phyloP scores from a whole-genome alignment of 441 rosid species.

The Gossypium gossypioides region DNA sequence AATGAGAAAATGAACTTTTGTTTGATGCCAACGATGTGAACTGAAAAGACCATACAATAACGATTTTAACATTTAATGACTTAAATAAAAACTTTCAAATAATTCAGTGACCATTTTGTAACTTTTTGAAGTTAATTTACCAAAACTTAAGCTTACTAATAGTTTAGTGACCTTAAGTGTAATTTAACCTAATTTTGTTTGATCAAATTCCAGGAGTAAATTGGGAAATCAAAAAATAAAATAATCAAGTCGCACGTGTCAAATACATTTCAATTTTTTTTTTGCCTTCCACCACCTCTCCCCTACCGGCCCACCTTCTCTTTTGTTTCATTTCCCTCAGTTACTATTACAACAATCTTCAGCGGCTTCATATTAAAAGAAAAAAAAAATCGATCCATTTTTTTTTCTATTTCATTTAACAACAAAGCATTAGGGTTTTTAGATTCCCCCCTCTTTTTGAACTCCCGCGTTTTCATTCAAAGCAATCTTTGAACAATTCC shows the following conservation, averaged over 20 bases:
- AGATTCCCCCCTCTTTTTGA: not conserved
- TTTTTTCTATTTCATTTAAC: conserved; percentile 2
- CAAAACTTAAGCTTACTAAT: too few relatives aligned
- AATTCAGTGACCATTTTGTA: too few relatives aligned
- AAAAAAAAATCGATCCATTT: too few relatives aligned
- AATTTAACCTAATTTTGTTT: not conserved
- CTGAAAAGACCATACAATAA: too few relatives aligned
- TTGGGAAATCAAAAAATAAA: not conserved
- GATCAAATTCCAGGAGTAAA: not conserved
- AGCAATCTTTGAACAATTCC: conserved; percentile 10
- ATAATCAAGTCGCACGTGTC: conserved; percentile 3
- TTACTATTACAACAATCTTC: not conserved
- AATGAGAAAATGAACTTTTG: too few relatives aligned
- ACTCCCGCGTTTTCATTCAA: conserved; percentile 6
- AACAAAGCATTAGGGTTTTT: conserved; percentile 9
- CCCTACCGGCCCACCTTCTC: conserved; percentile 8
- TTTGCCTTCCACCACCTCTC: conserved; percentile 26
- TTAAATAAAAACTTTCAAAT: too few relatives aligned
- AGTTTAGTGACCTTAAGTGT: too few relatives aligned
- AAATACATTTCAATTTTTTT: conserved; percentile 6
- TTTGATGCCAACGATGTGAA: too few relatives aligned
- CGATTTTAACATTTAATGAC: too few relatives aligned
- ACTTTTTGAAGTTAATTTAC: too few relatives aligned
- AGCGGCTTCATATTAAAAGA: not conserved
- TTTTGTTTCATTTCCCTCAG: not conserved